Evolutionary conservation across 2,329 filamentous ascomycete genomes (phyloP).

Genomic region (Aureobasidium lini): DNA sequence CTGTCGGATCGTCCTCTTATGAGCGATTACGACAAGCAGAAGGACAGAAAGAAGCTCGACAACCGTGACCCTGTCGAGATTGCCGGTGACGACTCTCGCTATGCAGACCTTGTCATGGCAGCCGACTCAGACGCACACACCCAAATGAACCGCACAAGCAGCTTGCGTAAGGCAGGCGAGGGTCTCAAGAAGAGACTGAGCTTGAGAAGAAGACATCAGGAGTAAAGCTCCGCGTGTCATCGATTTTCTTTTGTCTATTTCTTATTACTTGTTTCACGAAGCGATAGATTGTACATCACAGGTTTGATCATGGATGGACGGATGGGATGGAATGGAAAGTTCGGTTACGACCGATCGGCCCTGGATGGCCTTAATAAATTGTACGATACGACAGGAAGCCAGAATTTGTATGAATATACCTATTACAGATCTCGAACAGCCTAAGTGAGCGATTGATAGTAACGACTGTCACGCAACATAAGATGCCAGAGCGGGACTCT

Average conservation of each 20-base stretch:
- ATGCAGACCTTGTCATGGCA: constrained; percentile 26
- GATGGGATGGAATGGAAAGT: neutral
- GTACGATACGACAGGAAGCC: constrained; percentile 5
- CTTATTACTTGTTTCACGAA: neutral
- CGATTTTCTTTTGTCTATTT: neutral
- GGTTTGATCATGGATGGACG: neutral
- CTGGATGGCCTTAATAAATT: neutral
- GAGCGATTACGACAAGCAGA: constrained; percentile 28
- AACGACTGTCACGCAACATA: too few relatives aligned
- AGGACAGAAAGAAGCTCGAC: constrained; percentile 21
- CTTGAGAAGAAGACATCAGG: constrained; percentile 28
- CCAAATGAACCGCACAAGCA: constrained; percentile 27
- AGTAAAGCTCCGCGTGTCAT: neutral
- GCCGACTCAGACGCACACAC: constrained; percentile 19
- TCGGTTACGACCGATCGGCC: neutral
- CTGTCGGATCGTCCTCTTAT: constrained; percentile 35
- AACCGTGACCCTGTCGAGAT: constrained; percentile 26
- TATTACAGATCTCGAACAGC: neutral
- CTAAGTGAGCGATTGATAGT: too few relatives aligned
- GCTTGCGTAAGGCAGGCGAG: constrained; percentile 26
- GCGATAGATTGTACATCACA: constrained; percentile 5
- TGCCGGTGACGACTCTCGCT: constrained; percentile 26
- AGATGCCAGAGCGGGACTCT: too few relatives aligned
- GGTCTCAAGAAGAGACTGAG: constrained; percentile 42
- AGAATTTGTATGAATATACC: neutral